phyloP scores from a whole-genome alignment of 345 rosid genomes.

The Linum lewisii region DNA sequence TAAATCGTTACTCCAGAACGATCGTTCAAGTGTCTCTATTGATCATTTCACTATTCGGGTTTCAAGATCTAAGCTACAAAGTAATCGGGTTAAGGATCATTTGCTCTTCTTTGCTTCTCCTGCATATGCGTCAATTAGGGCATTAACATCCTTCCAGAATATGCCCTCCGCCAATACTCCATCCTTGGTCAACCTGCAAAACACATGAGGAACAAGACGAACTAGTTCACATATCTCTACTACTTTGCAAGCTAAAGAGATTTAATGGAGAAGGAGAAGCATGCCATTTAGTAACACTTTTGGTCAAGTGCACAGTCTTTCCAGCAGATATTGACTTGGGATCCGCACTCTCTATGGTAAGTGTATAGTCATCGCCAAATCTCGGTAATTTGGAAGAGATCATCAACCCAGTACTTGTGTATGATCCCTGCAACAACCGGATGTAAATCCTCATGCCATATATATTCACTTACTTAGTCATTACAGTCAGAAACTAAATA shows the following conservation, averaged over 20 bases:
- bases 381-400: slow-evolving; percentile 87
- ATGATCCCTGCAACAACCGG: slow-evolving; percentile 54
- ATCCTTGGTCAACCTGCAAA: slow-evolving; percentile 76
- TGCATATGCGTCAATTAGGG: slow-evolving; percentile 49
- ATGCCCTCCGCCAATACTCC: slow-evolving; percentile 87
- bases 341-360: slow-evolving; percentile 77
- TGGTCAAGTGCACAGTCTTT: slow-evolving; percentile 65
- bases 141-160: slow-evolving; percentile 87
- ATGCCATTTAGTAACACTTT: slow-evolving; percentile 80
- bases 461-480: too few relatives aligned
- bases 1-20: too few relatives aligned
- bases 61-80: too few relatives aligned
- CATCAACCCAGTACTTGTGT: slow-evolving; percentile 82
- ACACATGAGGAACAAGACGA: neutral
- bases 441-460: too few relatives aligned
- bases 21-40: too few relatives aligned
- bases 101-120: slow-evolving; percentile 76
- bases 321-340: slow-evolving; percentile 86
- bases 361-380: slow-evolving; percentile 81
- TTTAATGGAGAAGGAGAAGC: slow-evolving; percentile 17
- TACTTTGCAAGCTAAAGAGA: neutral
- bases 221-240: neutral
- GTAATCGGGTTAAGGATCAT: slow-evolving; percentile 22
- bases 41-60: too few relatives aligned
- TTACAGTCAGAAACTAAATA: neutral